phyloP scores from a whole-genome alignment of 805 yeast genomes.

The Pichia ethanolica region DNA sequence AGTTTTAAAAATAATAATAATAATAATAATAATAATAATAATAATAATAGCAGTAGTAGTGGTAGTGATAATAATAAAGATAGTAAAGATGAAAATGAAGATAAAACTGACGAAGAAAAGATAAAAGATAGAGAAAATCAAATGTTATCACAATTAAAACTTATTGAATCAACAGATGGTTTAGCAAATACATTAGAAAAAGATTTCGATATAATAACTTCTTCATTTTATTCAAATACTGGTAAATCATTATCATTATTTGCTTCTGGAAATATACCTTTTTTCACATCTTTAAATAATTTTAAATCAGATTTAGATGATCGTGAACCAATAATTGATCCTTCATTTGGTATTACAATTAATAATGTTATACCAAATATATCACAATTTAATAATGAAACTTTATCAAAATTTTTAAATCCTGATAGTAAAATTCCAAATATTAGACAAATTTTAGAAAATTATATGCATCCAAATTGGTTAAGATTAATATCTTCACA shows the following conservation, averaged over 20 bases:
- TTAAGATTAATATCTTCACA: constrained; percentile 54
- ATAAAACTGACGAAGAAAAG: constrained; percentile 7
- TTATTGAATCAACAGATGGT: constrained; percentile 11
- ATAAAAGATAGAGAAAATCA: constrained; percentile 12
- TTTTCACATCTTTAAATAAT: constrained; percentile 63
- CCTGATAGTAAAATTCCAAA: constrained; percentile 13
- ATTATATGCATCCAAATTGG: constrained; percentile 57
- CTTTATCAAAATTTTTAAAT: constrained; percentile 41
- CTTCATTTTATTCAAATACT: constrained; percentile 41
- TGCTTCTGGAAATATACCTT: constrained; percentile 60
- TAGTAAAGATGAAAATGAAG: constrained; percentile 14
- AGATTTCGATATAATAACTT: constrained; percentile 56
- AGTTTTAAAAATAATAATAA: constrained; percentile 11
- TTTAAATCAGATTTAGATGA: constrained; percentile 69
- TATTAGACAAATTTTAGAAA: constrained; percentile 33
- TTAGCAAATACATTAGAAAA: constrained; percentile 27
- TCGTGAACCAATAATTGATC: constrained; percentile 60
- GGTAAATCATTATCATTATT: constrained; percentile 60
- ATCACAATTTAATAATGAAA: constrained; percentile 29
- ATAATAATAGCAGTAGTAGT: background rate
- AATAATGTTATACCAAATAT: constrained; percentile 60
- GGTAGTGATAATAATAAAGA: background rate
- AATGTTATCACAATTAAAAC: constrained; percentile 25
- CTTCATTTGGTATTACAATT: constrained; percentile 45
- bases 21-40: background rate